phyloP scores from a whole-genome alignment of 2,329 filamentous ascomycete genomes.

The Colletotrichum sp. region DNA sequence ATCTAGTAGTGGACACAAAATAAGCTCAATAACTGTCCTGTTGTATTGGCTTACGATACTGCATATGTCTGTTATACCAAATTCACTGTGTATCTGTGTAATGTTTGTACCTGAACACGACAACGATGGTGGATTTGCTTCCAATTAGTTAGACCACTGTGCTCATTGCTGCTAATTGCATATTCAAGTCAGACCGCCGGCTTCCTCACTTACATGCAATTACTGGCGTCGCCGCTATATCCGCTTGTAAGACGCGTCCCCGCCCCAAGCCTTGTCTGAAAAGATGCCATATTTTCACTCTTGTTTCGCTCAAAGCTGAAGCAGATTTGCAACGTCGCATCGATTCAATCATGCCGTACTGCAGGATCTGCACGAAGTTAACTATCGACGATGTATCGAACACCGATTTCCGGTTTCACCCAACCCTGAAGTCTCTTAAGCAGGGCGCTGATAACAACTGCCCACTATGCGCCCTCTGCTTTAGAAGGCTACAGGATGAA shows the following conservation, averaged over 20 bases:
- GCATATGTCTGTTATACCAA: background rate
- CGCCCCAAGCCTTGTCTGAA: background rate
- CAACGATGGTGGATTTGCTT: background rate
- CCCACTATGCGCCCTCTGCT: background rate
- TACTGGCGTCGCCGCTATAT: background rate
- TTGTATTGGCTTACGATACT: background rate
- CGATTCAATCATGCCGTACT: background rate
- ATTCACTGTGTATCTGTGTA: background rate
- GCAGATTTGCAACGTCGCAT: background rate
- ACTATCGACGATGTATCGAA: background rate
- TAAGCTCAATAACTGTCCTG: too few species aligned
- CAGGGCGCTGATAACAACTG: background rate
- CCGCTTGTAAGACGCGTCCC: background rate
- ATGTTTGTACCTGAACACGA: background rate
- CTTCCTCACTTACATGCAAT: background rate
- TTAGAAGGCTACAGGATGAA: background rate
- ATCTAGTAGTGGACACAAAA: background rate
- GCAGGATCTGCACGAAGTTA: background rate
- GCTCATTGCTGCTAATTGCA: background rate
- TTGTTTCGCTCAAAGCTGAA: background rate
- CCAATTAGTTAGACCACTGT: background rate
- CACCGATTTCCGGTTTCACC: background rate
- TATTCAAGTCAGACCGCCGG: too few species aligned
- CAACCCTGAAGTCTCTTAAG: background rate
- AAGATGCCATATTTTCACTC: background rate